phyloP scores from a whole-genome alignment of 805 yeast genomes.

The Starmerella scarabaei region DNA sequence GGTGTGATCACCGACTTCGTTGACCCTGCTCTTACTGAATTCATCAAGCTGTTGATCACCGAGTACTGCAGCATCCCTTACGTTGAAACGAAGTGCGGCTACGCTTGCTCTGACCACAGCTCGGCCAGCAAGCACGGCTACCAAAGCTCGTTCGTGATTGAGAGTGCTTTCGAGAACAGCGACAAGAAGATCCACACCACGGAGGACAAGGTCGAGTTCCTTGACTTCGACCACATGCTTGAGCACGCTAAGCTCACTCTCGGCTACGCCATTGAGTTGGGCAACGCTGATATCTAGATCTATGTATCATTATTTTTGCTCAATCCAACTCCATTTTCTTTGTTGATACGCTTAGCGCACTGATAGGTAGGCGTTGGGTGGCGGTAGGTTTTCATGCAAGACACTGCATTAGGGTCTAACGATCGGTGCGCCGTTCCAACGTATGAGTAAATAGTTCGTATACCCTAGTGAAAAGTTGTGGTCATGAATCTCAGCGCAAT shows the following conservation, averaged over 20 bases:
- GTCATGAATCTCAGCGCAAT: conserved; percentile 37
- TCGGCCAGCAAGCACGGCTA: conserved; percentile 72
- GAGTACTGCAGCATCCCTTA: conserved; percentile 55
- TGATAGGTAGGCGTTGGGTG: too few relatives aligned
- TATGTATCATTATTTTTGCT: too few relatives aligned
- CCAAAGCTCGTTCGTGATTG: conserved; percentile 75
- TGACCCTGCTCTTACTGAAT: conserved; percentile 40
- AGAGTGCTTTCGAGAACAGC: conserved; percentile 50
- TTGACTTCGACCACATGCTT: conserved; percentile 63
- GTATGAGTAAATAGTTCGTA: too few relatives aligned
- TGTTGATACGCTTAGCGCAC: too few relatives aligned
- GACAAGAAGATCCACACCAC: conserved; percentile 60
- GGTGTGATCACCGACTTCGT: conserved; percentile 74
- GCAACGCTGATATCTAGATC: conserved; percentile 21
- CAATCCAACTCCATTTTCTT: too few relatives aligned
- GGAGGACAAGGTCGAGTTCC: conserved; percentile 66
- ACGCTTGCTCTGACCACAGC: conserved; percentile 89
- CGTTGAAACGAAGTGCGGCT: conserved; percentile 70
- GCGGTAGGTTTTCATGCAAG: too few relatives aligned
- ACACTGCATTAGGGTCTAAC: too few relatives aligned
- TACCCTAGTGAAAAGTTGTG: too few relatives aligned
- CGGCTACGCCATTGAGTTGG: conserved; percentile 62
- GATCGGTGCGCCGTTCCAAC: too few relatives aligned
- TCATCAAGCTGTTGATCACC: conserved; percentile 47
- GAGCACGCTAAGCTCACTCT: conserved; percentile 71